phyloP scores from a whole-genome alignment of 495 filamentous ascomycete species.

The Penicillium soppii region DNA sequence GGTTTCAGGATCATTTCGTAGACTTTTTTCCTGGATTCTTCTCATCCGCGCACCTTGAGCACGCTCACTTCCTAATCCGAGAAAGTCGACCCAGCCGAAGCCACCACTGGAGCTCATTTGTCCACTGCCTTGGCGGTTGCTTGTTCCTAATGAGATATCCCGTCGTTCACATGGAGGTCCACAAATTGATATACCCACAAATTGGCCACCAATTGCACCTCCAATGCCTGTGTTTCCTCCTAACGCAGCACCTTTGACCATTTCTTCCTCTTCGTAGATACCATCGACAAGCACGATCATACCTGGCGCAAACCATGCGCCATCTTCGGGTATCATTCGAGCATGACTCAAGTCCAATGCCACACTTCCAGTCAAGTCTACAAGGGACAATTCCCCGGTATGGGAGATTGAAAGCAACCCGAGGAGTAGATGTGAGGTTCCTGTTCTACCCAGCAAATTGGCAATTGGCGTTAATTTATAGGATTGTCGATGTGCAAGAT shows the following conservation, averaged over 20 bases:
- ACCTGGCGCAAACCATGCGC: constrained; percentile 86
- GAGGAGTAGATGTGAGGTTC: constrained; percentile 80
- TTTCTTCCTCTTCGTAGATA: constrained; percentile 88
- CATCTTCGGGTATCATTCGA: constrained; percentile 76
- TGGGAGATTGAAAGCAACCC: constrained; percentile 80
- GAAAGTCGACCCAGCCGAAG: constrained; percentile 96
- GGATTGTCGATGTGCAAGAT: constrained; percentile 54
- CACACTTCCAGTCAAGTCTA: constrained; percentile 85
- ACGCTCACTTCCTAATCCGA: constrained; percentile 87
- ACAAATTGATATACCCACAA: constrained; percentile 84
- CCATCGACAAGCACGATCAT: constrained; percentile 96
- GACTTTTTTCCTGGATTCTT: constrained; percentile 57
- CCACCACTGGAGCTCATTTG: constrained; percentile 66
- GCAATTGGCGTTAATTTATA: constrained; percentile 92
- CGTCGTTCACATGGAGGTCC: constrained; percentile 88
- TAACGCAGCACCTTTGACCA: constrained; percentile 61
- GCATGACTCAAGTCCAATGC: constrained; percentile 79
- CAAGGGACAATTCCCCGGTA: constrained; percentile 77
- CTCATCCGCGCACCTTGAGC: constrained; percentile 81
- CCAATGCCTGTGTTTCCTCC: constrained; percentile 78
- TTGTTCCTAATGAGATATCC: constrained; percentile 71
- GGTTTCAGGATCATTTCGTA: constrained; percentile 23
- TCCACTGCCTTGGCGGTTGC: constrained; percentile 48
- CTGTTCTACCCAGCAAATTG: constrained; percentile 87
- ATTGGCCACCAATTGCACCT: constrained; percentile 82